phyloP scores from a whole-genome alignment of 2,329 filamentous ascomycete species.

The Trichoderma pleuroti region DNA sequence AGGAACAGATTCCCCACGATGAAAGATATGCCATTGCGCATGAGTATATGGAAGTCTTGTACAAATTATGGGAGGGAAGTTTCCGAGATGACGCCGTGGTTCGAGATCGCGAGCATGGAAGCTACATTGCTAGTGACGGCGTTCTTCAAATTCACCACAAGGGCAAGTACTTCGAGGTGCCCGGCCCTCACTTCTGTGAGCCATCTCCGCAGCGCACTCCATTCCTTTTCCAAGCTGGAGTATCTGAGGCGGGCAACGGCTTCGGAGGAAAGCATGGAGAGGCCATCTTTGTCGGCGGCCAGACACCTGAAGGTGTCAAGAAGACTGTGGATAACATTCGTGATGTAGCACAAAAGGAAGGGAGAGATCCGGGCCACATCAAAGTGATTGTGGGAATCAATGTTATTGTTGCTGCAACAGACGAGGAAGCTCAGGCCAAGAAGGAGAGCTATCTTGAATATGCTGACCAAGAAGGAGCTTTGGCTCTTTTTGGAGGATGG shows the following conservation, averaged over 20 bases:
- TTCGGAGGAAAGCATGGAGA: constrained; percentile 18
- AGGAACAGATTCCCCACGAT: constrained; percentile 17
- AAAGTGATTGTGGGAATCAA: constrained; percentile 14
- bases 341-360: background rate
- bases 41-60: constrained; percentile 16
- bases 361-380: constrained; percentile 6
- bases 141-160: constrained; percentile 17
- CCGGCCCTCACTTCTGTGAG: constrained; percentile 16
- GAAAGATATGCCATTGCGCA: constrained; percentile 17
- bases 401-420: constrained; percentile 14
- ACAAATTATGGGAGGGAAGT: constrained; percentile 16
- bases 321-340: constrained; percentile 15
- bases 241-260: constrained; percentile 15
- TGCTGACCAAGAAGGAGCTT: constrained; percentile 13
- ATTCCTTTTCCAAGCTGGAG: constrained; percentile 16
- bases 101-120: constrained; percentile 1
- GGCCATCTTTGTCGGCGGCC: constrained; percentile 14
- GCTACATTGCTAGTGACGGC: constrained; percentile 4
- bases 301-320: constrained; percentile 6
- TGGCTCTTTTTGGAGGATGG: constrained; percentile 16
- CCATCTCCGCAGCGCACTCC: constrained; percentile 15
- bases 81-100: constrained; percentile 17
- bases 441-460: constrained; percentile 13
- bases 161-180: constrained; percentile 16
- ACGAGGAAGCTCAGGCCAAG: constrained; percentile 12